Base-by-base conservation (phyloP, 2,329 filamentous ascomycete species). In the Lachnellula hyalina region DNA sequence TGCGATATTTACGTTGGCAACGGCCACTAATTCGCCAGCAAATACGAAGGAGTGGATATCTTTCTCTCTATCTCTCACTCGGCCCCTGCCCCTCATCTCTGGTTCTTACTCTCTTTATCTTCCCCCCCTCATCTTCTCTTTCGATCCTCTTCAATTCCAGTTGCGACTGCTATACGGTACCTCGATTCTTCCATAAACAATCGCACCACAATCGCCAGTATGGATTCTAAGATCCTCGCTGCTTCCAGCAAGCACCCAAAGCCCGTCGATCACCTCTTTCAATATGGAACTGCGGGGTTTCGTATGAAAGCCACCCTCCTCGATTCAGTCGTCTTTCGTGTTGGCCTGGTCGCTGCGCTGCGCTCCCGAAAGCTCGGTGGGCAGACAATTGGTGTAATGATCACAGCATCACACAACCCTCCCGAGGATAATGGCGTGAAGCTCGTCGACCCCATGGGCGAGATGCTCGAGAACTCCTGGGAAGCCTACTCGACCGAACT, bases 401-500 rank as follows among this genome's bases (percentile, higher is more conserved):
- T 96, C 72, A 96, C 91, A 42, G 91, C 91, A 59, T 95, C 89
- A 68, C 91, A 96, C 78, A 96, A 96, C 74, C 89, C 89, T 17
- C 87, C 91, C 35, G 80, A 84, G 65, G 91, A 96, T 74, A 96
- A 96, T 72, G 91, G 91, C 50, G 87, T 96, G 71, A 96, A 96
- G 80, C 84, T 99, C 64, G 90, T 99, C 60, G 94, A 99, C 72
- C 94, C 94, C 12, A 88, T 96, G 86, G 93, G 94, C 62, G 94
- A 97, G 73, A 97, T 97, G 94, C 81, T 96, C 49, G 90, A 95
- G 82, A 86, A 92, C 72, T 89, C 93, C 58, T 99, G 94, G 94
- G 94, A 99, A 75, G 77, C 79, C 38, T 86, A 92, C 71, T 91
- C 92, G 52, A 97, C 94, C 36, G 82, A 82, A 66, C 85, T 99